Conservation (phyloP, 345 rosid genomes). For the Acer campestre region DNA sequence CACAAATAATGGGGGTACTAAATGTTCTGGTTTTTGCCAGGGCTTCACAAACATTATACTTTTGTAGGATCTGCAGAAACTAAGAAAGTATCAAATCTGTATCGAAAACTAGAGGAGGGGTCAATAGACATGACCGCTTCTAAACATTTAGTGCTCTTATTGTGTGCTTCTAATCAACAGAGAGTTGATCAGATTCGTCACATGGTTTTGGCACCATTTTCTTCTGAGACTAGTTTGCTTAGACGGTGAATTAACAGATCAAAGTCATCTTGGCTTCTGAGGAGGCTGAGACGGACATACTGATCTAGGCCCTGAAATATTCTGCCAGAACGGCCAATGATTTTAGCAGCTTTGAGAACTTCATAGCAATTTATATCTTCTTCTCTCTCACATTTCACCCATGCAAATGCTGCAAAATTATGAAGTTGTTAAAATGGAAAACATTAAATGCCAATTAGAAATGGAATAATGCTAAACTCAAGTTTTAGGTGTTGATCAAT, state of each 20-base stretch:
- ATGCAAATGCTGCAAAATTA: conserved; percentile 57
- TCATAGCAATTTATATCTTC: conserved; percentile 50
- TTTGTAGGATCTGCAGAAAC: not conserved
- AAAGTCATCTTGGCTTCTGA: conserved; percentile 62
- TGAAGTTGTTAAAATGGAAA: not conserved
- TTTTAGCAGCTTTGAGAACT: conserved; percentile 48
- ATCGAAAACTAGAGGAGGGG: not conserved
- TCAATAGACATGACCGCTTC: conserved; percentile 18
- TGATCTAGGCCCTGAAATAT: conserved; percentile 34
- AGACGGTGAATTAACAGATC: conserved; percentile 42
- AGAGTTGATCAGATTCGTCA: conserved; percentile 8
- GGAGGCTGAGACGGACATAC: conserved; percentile 57
- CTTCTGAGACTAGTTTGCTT: conserved; percentile 24
- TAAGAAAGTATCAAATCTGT: no score
- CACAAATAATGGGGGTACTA: not conserved
- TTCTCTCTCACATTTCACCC: conserved; percentile 65
- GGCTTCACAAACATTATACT: not conserved
- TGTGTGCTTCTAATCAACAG: conserved; percentile 8
- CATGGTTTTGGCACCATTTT: conserved; percentile 25
- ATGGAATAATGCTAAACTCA: no score
- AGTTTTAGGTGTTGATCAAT: not conserved
- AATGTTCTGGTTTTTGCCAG: not conserved
- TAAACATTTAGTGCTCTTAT: not conserved
- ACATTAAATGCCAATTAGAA: not conserved
- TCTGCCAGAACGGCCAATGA: conserved; percentile 49